Conservation (phyloP, 768 basidiomycete species). For the Lactarius quietus region DNA sequence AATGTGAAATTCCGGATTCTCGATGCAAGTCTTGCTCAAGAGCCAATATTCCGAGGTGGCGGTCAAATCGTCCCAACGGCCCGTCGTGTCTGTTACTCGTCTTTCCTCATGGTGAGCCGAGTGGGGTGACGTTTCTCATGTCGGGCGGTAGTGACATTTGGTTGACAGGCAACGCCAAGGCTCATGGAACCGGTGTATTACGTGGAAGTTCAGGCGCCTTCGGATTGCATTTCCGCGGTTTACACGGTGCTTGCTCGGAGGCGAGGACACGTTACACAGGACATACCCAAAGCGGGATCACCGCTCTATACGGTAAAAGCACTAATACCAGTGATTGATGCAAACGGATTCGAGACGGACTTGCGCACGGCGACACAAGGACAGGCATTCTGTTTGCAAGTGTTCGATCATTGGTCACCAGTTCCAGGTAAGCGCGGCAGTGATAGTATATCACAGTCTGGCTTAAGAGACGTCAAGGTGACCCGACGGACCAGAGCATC, state of each 20-base stretch:
- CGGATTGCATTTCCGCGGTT: conserved; percentile 97
- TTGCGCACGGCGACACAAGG: conserved; percentile 96
- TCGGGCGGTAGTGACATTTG: not conserved
- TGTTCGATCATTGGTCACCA: conserved; percentile 98
- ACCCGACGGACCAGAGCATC: conserved; percentile 97
- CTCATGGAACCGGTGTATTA: conserved; percentile 98
- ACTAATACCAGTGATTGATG: conserved; percentile 95
- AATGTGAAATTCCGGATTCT: conserved; percentile 97
- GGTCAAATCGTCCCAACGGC: conserved; percentile 99
- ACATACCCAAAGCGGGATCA: conserved; percentile 96
- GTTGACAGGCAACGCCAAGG: conserved; percentile 79
- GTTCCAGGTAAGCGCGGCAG: conserved; percentile 72
- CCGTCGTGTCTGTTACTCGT: conserved; percentile 98
- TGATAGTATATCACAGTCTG: not conserved
- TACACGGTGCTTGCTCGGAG: conserved; percentile 98
- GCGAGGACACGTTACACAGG: conserved; percentile 98
- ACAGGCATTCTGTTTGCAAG: conserved; percentile 97
- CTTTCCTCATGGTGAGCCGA: conserved; percentile 87
- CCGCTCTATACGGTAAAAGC: conserved; percentile 98
- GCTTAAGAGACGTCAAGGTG: conserved; percentile 50
- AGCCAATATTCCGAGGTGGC: conserved; percentile 96
- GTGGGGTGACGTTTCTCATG: not conserved
- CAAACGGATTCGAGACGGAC: conserved; percentile 99
- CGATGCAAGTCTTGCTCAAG: conserved; percentile 88
- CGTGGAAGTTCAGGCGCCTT: conserved; percentile 98